Conservation (phyloP, 1,284 basidiomycete genomes). For the Cryptococcus deneoformans region DNA sequence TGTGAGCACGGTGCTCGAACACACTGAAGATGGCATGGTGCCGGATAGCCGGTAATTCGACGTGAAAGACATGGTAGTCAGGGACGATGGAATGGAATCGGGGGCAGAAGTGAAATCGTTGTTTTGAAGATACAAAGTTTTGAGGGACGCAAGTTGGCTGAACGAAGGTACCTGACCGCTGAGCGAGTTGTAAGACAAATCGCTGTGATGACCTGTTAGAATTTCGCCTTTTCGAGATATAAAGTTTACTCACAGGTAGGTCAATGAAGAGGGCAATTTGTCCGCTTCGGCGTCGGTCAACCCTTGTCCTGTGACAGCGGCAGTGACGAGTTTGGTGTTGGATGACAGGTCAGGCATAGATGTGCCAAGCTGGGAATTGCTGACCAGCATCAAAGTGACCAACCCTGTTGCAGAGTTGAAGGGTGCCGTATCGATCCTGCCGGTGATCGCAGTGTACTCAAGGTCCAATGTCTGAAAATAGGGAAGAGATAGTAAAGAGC, state of each 20-base stretch:
- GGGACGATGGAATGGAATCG: slow-evolving; percentile 28
- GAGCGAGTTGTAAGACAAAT: slow-evolving; percentile 43
- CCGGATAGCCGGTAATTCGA: slow-evolving; percentile 37
- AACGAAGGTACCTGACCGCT: slow-evolving; percentile 33
- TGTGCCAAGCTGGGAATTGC: slow-evolving; percentile 38
- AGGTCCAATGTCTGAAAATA: slow-evolving; percentile 35
- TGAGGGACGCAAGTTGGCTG: slow-evolving; percentile 21
- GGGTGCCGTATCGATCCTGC: slow-evolving; percentile 24
- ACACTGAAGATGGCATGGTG: slow-evolving; percentile 28
- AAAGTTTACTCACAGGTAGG: slow-evolving; percentile 34
- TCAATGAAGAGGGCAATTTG: slow-evolving; percentile 27
- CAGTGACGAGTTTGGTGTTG: slow-evolving; percentile 28
- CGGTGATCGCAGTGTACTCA: slow-evolving; percentile 37
- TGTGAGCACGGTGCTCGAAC: slow-evolving; percentile 25
- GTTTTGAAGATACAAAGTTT: slow-evolving; percentile 38
- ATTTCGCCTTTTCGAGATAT: background rate
- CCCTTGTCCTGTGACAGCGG: slow-evolving; percentile 32
- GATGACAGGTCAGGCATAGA: slow-evolving; percentile 29
- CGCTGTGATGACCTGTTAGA: slow-evolving; percentile 19
- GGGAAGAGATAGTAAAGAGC: slow-evolving; percentile 20
- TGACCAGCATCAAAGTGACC: slow-evolving; percentile 30
- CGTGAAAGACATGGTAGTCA: slow-evolving; percentile 36
- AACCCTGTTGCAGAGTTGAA: slow-evolving; percentile 22
- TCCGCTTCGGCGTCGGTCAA: slow-evolving; percentile 19
- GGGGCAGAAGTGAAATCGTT: slow-evolving; percentile 37